Conservation (phyloP, 371 early-diverging fungal species). For the Lichtheimia corymbifera region DNA sequence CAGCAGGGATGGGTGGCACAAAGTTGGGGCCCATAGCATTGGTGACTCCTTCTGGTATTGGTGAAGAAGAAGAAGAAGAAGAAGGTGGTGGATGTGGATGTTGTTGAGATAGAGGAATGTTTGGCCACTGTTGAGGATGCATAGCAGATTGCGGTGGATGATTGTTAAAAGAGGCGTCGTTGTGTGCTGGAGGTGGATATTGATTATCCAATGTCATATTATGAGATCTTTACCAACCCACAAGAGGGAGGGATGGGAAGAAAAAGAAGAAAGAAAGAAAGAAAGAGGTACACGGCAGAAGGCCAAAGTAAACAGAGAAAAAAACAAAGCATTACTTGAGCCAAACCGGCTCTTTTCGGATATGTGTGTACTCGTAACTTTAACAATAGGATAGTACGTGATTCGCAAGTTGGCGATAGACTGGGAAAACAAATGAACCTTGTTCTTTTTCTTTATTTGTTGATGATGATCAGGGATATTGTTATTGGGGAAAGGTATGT, state of each 20-base stretch:
- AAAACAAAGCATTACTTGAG: neutral
- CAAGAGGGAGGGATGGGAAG: conserved; percentile 3
- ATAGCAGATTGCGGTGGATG: conserved; percentile 1
- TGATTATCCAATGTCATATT: conserved; percentile 11
- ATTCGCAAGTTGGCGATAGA: neutral
- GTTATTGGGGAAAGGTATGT: too few relatives aligned
- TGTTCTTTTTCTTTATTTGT: too few relatives aligned
- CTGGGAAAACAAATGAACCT: too few relatives aligned
- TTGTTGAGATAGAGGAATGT: neutral
- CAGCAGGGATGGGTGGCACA: neutral
- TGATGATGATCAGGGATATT: neutral
- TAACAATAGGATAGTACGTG: too few relatives aligned
- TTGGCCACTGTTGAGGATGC: conserved; percentile 7
- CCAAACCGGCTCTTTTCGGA: neutral
- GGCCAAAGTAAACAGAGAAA: neutral
- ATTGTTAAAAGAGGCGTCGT: neutral
- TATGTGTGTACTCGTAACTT: neutral
- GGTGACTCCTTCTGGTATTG: too few relatives aligned
- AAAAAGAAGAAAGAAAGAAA: conserved; percentile 4
- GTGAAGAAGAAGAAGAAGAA: neutral
- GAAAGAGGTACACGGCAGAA: neutral
- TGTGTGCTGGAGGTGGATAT: neutral
- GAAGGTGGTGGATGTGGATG: neutral
- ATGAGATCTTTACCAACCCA: too few relatives aligned
- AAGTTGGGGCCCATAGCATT: neutral